Evolutionary conservation across 2,329 filamentous ascomycete species (phyloP).

Genomic region (Didymella pomorum): DNA sequence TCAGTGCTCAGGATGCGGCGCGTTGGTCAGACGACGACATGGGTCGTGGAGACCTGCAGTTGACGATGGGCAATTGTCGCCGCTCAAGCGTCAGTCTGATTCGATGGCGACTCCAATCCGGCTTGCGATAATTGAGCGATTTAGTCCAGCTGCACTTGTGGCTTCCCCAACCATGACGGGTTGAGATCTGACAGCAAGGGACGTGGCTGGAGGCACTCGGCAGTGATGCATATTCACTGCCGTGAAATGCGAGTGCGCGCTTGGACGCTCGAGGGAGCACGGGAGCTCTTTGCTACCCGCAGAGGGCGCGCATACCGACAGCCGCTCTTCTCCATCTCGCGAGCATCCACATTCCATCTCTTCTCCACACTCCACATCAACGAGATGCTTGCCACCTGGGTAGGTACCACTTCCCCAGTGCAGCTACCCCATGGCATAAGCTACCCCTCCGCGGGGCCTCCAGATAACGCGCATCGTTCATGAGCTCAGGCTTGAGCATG

Average conservation of each 20-base stretch:
- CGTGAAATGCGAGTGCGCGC: neutral
- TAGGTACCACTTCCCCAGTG: neutral
- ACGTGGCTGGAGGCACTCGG: neutral
- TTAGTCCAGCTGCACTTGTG: constrained; percentile 8
- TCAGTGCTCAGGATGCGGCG: constrained; percentile 7
- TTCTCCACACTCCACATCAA: neutral
- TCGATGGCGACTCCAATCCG: neutral
- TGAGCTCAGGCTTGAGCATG: constrained; percentile 15
- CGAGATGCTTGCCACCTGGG: neutral
- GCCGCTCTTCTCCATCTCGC: neutral
- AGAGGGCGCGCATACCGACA: constrained; percentile 1
- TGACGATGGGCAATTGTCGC: constrained; percentile 2
- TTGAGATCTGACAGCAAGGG: constrained; percentile 12
- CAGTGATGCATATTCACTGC: constrained; percentile 5
- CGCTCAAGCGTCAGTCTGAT: constrained; percentile 15
- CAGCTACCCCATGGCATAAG: constrained; percentile 2
- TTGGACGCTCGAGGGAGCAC: neutral
- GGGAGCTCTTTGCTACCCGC: neutral
- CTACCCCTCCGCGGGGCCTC: constrained; percentile 6
- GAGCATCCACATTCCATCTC: neutral
- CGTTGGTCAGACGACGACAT: constrained; percentile 15
- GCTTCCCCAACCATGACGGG: constrained; percentile 16
- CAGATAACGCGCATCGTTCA: neutral
- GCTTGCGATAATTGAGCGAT: constrained; percentile 14
- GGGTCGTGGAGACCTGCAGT: constrained; percentile 9